Evolutionary conservation across 2,329 filamentous ascomycete species (phyloP).

Genomic region (Neofusicoccum parvum): DNA sequence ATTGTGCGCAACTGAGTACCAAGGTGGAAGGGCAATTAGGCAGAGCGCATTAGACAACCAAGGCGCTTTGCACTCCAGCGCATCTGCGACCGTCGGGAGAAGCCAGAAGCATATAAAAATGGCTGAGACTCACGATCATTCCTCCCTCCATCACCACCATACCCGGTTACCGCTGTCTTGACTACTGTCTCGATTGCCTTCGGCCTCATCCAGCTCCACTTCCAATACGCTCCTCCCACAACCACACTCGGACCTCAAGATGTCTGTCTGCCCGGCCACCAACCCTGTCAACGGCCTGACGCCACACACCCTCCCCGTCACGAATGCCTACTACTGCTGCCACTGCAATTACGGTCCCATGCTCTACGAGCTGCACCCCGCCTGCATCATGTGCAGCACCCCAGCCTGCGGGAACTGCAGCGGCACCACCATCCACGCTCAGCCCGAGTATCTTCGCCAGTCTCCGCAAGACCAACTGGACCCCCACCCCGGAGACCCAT

Average conservation of each 20-base stretch:
- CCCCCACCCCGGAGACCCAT: not conserved
- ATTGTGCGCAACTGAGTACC: constrained; percentile 8
- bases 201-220: not conserved
- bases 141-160: not conserved
- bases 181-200: not conserved
- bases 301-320: not conserved
- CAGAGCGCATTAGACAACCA: not conserved
- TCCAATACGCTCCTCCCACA: not conserved
- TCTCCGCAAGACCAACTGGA: not conserved
- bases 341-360: not conserved
- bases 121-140: not conserved
- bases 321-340: constrained; percentile 7
- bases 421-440: not conserved
- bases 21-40: not conserved
- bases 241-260: not conserved
- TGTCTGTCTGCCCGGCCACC: not conserved
- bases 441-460: not conserved
- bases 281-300: not conserved
- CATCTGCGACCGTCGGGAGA: not conserved
- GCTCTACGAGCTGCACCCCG: not conserved
- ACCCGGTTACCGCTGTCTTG: not conserved
- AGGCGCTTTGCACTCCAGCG: not conserved
- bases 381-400: constrained; percentile 1
- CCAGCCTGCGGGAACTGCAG: not conserved
- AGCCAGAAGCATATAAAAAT: not conserved